Percentiles rank a stretch among this genome's conserved stretches.
Conservation (phyloP, 441 rosid genomes). For the Aleurites moluccanus region DNA sequence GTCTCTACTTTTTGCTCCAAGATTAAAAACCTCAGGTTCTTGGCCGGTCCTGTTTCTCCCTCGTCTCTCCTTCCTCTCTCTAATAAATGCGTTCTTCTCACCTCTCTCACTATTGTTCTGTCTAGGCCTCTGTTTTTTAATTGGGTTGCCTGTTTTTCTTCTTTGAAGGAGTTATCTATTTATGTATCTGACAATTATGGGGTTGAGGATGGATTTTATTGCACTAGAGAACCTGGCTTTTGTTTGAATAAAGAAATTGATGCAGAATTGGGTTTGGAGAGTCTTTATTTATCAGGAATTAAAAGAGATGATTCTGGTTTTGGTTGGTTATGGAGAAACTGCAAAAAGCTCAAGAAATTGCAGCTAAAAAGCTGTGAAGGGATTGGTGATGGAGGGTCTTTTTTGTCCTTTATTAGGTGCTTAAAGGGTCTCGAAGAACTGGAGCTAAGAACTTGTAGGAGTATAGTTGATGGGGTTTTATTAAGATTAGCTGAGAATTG, state of each 20-base stretch:
- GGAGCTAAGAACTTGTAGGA: constrained; percentile 68
- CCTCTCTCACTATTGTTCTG: constrained; percentile 54
- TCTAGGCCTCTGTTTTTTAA: constrained; percentile 48
- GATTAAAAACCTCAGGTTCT: constrained; percentile 52
- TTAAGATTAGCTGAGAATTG: constrained; percentile 58
- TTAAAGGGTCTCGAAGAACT: constrained; percentile 55
- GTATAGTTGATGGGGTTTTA: constrained; percentile 51
- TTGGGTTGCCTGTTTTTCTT: constrained; percentile 59
- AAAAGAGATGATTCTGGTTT: constrained; percentile 50
- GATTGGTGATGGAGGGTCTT: constrained; percentile 57
- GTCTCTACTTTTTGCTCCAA: constrained; percentile 50
- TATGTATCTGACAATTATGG: constrained; percentile 29
- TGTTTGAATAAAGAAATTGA: constrained; percentile 34
- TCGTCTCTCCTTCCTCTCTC: constrained; percentile 52
- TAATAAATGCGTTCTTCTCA: constrained; percentile 40
- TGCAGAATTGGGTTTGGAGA: constrained; percentile 51
- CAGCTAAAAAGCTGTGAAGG: constrained; percentile 65
- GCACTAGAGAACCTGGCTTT: constrained; percentile 23
- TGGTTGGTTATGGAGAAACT: constrained; percentile 63
- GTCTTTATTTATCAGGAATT: constrained; percentile 56
- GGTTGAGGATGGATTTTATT: constrained; percentile 15
- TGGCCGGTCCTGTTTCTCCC: constrained; percentile 52
- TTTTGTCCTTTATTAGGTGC: constrained; percentile 42
- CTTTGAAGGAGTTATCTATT: constrained; percentile 57
- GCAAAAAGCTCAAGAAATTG: constrained; percentile 58